Evolutionary conservation across 1,139 yeast genomes (phyloP).

Genomic region (Blastobotrys proliferans): DNA sequence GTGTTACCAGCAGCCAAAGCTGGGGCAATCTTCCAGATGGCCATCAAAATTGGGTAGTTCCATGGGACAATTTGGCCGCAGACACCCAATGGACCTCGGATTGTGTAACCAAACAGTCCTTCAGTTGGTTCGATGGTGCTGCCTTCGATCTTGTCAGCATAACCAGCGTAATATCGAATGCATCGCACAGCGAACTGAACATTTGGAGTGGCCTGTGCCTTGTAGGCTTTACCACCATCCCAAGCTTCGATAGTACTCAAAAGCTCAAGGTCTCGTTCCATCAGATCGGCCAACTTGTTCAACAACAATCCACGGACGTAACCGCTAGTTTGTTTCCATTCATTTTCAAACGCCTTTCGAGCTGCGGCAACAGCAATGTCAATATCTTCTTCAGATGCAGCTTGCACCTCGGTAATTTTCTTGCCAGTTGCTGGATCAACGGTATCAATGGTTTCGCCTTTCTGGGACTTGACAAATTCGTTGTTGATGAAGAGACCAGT

Average conservation of each 20-base stretch:
- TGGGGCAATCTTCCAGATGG: conserved; percentile 79
- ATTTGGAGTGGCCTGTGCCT: conserved; percentile 51
- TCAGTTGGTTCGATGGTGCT: conserved; percentile 62
- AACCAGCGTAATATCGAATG: conserved; percentile 73
- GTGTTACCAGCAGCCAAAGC: conserved; percentile 78
- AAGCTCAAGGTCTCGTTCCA: conserved; percentile 57
- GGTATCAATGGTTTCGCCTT: conserved; percentile 50
- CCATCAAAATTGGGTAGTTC: conserved; percentile 85
- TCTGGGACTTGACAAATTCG: conserved; percentile 49
- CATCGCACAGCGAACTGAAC: conserved; percentile 52
- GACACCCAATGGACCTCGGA: conserved; percentile 70
- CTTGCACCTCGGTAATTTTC: conserved; percentile 49
- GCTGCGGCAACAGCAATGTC: conserved; percentile 59
- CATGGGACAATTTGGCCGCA: conserved; percentile 86
- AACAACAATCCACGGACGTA: conserved; percentile 55
- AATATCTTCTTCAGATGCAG: conserved; percentile 54
- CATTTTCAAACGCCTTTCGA: conserved; percentile 44
- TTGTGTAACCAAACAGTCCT: conserved; percentile 56
- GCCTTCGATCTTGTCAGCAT: conserved; percentile 72
- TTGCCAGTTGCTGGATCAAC: conserved; percentile 57
- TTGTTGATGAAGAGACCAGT: conserved; percentile 63
- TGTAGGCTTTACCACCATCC: conserved; percentile 74
- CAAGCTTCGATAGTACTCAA: conserved; percentile 71
- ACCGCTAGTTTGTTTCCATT: conserved; percentile 46
- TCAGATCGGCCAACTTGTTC: conserved; percentile 59